Evolutionary conservation across 2,329 filamentous ascomycete genomes (phyloP).

Genomic region (Pestalotiopsis sp.): DNA sequence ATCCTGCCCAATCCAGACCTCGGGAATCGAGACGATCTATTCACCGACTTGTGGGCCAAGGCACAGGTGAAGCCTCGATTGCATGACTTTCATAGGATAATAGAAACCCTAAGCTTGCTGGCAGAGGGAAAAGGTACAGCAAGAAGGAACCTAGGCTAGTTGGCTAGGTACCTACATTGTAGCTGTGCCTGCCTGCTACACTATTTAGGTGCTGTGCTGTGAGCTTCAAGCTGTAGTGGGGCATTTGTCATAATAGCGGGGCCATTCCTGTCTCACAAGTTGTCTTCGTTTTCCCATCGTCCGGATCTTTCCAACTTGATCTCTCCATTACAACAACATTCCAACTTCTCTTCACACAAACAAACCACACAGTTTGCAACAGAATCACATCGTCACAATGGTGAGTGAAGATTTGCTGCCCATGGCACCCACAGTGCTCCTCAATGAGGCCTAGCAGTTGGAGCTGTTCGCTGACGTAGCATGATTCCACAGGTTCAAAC

Average conservation of each 20-base stretch:
- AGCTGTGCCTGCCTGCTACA: too few species aligned
- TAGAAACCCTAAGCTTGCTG: not conserved
- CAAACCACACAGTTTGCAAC: not conserved
- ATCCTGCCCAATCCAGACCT: not conserved
- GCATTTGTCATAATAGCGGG: not conserved
- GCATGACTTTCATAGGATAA: not conserved
- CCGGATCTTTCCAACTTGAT: not conserved
- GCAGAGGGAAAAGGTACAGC: not conserved
- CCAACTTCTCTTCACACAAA: not conserved
- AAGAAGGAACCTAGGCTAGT: not conserved
- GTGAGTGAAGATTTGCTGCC: not conserved
- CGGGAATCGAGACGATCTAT: not conserved
- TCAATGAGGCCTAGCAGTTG: not conserved
- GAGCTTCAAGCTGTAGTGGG: not conserved
- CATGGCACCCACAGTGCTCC: not conserved
- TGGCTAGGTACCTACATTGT: not conserved
- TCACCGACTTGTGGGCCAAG: not conserved
- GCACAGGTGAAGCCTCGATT: not conserved
- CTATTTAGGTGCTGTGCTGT: too few species aligned
- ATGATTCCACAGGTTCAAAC: not conserved
- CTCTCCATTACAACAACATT: not conserved
- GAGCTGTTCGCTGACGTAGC: not conserved
- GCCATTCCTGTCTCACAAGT: not conserved
- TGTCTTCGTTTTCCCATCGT: not conserved
- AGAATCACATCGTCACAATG: not conserved